phyloP scores from a whole-genome alignment of 2,329 filamentous ascomycete genomes.

The Stachybotrys chlorohalonatus region DNA sequence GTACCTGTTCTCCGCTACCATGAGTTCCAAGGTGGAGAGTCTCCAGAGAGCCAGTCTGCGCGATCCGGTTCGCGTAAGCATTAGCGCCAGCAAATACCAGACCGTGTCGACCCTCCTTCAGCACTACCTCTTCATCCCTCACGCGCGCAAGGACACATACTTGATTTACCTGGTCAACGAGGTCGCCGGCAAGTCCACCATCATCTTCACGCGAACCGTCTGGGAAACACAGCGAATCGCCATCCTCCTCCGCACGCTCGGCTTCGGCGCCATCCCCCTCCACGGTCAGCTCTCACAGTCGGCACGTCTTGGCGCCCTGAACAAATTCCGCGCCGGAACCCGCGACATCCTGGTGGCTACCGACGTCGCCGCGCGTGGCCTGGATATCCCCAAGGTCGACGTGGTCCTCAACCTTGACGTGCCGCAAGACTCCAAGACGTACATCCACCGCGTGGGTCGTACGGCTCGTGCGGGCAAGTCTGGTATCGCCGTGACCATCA shows the following conservation, averaged over 20 bases:
- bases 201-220: constrained; percentile 88
- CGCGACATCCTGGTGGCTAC: constrained; percentile 85
- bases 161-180: constrained; percentile 82
- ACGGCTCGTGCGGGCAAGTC: constrained; percentile 82
- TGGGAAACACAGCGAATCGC: constrained; percentile 82
- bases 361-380: constrained; percentile 84
- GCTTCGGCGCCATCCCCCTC: constrained; percentile 83
- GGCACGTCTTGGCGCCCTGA: constrained; percentile 74
- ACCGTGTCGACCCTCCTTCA: constrained; percentile 85
- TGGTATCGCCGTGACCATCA: constrained; percentile 69
- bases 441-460: constrained; percentile 81
- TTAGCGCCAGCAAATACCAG: constrained; percentile 78
- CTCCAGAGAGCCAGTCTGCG: constrained; percentile 81
- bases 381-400: constrained; percentile 90
- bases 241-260: constrained; percentile 73
- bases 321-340: constrained; percentile 77
- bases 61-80: constrained; percentile 74
- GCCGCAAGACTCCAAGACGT: constrained; percentile 78
- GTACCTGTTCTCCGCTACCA: constrained; percentile 88
- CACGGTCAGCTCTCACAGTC: constrained; percentile 90
- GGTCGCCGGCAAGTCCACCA: constrained; percentile 73
- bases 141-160: constrained; percentile 82
- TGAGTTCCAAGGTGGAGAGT: constrained; percentile 87
- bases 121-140: constrained; percentile 77
- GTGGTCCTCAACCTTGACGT: constrained; percentile 81